Conservation (phyloP, 768 basidiomycete genomes). For the Calocybe cyanea region DNA sequence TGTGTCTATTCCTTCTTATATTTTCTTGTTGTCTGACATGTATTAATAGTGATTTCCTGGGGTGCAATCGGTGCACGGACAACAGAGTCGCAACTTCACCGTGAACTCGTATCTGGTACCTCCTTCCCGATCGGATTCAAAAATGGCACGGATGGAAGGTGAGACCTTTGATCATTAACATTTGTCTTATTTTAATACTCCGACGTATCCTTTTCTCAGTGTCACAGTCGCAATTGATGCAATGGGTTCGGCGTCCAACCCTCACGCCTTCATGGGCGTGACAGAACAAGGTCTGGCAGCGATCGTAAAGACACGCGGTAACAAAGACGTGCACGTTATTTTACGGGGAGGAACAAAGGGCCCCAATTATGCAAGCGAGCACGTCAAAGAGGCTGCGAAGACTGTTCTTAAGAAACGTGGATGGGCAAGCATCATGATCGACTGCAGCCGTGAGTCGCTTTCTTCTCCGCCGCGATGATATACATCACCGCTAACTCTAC, state of each 20-base stretch:
- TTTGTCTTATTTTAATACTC: background rate
- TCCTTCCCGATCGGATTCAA: constrained; percentile 99
- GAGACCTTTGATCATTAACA: constrained; percentile 9
- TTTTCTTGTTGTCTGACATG: constrained; percentile 1
- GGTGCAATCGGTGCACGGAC: constrained; percentile 97
- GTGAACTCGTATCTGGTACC: constrained; percentile 92
- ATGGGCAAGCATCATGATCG: constrained; percentile 80
- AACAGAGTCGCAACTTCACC: constrained; percentile 95
- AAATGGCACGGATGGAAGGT: constrained; percentile 96
- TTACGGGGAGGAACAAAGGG: constrained; percentile 90
- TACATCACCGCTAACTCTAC: background rate
- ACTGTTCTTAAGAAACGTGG: constrained; percentile 62
- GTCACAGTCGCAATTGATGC: constrained; percentile 94
- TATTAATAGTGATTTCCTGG: constrained; percentile 68
- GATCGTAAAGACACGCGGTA: constrained; percentile 88
- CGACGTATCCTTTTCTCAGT: constrained; percentile 27
- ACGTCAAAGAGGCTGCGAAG: constrained; percentile 60
- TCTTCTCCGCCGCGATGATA: constrained; percentile 3
- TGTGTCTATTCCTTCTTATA: constrained; percentile 23
- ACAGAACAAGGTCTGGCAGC: constrained; percentile 87
- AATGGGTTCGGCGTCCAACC: constrained; percentile 87
- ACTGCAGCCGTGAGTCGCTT: constrained; percentile 76
- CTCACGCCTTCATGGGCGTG: constrained; percentile 96
- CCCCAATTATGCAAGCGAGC: constrained; percentile 79
- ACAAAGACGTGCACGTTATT: constrained; percentile 91